Evolutionary conservation across 2,329 filamentous ascomycete species (phyloP).

Genomic region (Ceratocystis harringtonii): DNA sequence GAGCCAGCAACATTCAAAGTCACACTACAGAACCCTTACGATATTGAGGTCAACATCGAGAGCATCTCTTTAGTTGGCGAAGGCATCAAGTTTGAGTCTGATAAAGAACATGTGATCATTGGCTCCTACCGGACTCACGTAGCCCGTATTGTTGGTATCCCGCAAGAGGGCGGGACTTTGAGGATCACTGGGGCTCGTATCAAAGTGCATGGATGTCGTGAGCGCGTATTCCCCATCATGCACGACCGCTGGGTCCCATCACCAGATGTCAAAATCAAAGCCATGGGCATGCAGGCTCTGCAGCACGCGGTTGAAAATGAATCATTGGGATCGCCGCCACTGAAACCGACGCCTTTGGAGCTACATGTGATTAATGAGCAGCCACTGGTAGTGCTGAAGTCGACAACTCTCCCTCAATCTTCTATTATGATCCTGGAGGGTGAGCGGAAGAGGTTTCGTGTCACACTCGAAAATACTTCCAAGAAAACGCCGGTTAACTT

Average conservation of each 20-base stretch:
- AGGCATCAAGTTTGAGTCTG: slow-evolving; percentile 55
- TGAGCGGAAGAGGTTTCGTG: slow-evolving; percentile 59
- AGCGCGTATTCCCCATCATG: slow-evolving; percentile 75
- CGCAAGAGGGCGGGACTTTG: slow-evolving; percentile 50
- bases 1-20: slow-evolving; percentile 67
- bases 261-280: slow-evolving; percentile 59
- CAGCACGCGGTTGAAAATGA: slow-evolving; percentile 30
- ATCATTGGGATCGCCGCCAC: slow-evolving; percentile 27
- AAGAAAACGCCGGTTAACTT: slow-evolving; percentile 59
- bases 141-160: slow-evolving; percentile 53
- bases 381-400: slow-evolving; percentile 60
- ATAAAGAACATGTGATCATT: slow-evolving; percentile 49
- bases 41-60: slow-evolving; percentile 83
- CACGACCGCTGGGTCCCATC: slow-evolving; percentile 58
- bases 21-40: slow-evolving; percentile 84
- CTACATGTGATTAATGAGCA: slow-evolving; percentile 68
- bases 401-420: slow-evolving; percentile 64
- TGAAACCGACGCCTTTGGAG: slow-evolving; percentile 38
- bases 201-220: slow-evolving; percentile 66
- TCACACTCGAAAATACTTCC: slow-evolving; percentile 70
- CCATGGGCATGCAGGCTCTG: slow-evolving; percentile 49
- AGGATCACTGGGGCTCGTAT: slow-evolving; percentile 65
- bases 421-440: slow-evolving; percentile 89
- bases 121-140: slow-evolving; percentile 74
- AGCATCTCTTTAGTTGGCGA: slow-evolving; percentile 59